Evolutionary conservation across 306 rosid species (phyloP).

Genomic region (Ammopiptanthus mongolicus): DNA sequence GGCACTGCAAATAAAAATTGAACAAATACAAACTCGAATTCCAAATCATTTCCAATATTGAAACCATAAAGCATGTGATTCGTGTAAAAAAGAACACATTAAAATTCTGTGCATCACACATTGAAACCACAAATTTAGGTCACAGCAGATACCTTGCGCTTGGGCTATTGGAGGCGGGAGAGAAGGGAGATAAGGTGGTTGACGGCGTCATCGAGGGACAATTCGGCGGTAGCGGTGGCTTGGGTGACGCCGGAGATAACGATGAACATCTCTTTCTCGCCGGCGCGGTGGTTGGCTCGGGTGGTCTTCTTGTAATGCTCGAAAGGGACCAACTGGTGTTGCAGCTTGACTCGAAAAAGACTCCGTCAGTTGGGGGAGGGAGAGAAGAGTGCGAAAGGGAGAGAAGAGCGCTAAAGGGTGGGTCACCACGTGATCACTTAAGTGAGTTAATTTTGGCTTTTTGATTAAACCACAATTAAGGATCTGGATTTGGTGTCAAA

Average conservation of each 20-base stretch:
- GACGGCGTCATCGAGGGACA: constrained; percentile 60
- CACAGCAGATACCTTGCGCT: constrained; percentile 58
- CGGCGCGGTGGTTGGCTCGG: constrained; percentile 80
- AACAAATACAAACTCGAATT: not conserved
- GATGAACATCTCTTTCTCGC: constrained; percentile 75
- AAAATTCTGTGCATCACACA: too few species aligned
- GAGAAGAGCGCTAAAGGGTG: too few species aligned
- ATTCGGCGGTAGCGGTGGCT: constrained; percentile 34
- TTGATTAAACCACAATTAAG: too few species aligned
- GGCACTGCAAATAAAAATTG: not conserved
- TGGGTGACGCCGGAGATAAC: constrained; percentile 62
- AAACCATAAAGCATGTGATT: not conserved
- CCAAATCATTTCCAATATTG: not conserved
- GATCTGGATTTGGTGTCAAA: too few species aligned
- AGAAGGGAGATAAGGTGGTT: constrained; percentile 79
- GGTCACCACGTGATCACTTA: too few species aligned
- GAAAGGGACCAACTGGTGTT: constrained; percentile 93
- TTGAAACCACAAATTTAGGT: constrained; percentile 14
- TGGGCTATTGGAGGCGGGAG: constrained; percentile 73
- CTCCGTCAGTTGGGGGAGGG: too few species aligned
- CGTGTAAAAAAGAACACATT: too few species aligned
- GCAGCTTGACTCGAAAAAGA: too few species aligned
- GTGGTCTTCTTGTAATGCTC: constrained; percentile 94
- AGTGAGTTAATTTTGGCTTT: too few species aligned
- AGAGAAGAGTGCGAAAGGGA: too few species aligned